Percentiles rank a stretch among this genome's conserved stretches.
Conservation (phyloP, 305 asterid species). For the Petunia hybrid region DNA sequence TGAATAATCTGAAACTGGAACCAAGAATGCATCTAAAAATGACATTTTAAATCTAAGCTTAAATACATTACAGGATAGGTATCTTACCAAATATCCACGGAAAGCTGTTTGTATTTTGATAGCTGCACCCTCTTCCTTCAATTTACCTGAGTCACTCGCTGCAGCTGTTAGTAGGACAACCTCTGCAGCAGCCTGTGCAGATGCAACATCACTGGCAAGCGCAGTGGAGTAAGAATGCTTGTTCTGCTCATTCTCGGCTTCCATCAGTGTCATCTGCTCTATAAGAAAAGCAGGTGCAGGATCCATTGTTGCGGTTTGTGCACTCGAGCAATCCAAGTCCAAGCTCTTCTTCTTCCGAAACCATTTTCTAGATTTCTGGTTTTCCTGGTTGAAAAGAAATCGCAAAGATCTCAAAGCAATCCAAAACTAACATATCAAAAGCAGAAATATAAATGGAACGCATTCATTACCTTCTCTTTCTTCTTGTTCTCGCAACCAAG, state of each 20-base stretch:
- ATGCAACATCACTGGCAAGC: constrained; percentile 84
- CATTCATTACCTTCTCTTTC: constrained; percentile 54
- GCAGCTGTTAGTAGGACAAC: constrained; percentile 80
- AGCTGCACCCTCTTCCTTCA: constrained; percentile 83
- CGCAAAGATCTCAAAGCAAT: too few relatives aligned
- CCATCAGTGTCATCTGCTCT: constrained; percentile 61
- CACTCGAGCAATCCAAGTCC: constrained; percentile 40
- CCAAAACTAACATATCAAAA: too few relatives aligned
- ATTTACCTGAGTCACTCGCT: constrained; percentile 53
- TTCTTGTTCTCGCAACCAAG: constrained; percentile 56
- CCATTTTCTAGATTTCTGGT: constrained; percentile 30
- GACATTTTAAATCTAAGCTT: neutral
- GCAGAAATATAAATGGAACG: too few relatives aligned
- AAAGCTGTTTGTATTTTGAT: constrained; percentile 83
- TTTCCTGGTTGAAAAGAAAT: too few relatives aligned
- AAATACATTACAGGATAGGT: constrained; percentile 2
- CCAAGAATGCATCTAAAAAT: neutral
- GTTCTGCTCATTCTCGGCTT: constrained; percentile 73
- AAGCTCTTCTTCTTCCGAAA: constrained; percentile 49
- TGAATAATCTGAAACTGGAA: neutral
- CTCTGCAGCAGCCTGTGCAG: constrained; percentile 95
- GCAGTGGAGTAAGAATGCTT: constrained; percentile 83
- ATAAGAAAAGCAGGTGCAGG: constrained; percentile 40
- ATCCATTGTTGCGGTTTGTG: constrained; percentile 45
- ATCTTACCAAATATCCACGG: constrained; percentile 79